Base-by-base conservation (phyloP, 805 yeast species). In the Scheffersomyces ergatensis region DNA sequence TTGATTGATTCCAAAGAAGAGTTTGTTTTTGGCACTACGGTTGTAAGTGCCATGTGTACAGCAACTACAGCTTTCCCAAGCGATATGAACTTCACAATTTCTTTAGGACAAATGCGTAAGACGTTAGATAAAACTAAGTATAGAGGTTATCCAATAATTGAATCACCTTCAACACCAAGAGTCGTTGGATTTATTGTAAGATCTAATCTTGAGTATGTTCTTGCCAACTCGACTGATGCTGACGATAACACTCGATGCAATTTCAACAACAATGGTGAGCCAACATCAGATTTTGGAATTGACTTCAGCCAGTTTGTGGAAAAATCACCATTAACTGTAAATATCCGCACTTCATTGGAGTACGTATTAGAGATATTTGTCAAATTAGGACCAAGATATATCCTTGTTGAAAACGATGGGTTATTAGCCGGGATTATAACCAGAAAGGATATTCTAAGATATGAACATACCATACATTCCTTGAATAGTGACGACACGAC, bases 391-490 rank as follows among this genome's bases (percentile, higher is more conserved):
- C 96, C 97, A 7, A 70, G 85, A 33, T 75, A 82, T 21, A 72
- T 93, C 1, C 69, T 84, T 32, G 83, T 87, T 2, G 84, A 82
- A 40, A 72, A 78, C 8, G 62, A 73, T 23, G 93, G 90, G 1
- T 46, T 56, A 2, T 55, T 88, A 14, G 72, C 72, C 13, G 99
- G 99, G 0, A 55, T 88, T n/a, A 65, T 95, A 1, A 88, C 96
- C 0, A 74, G 90, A 42, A 93, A 93, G 54, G 98, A 90, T 55
- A 69, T 92, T 14, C 61, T 90, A 38, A 71, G 82, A 45, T 88
- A 77, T 51, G 85, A 82, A 48, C 55, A 63, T 42, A 63, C 69
- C 9, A 44, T 47, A n/a, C 66, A 64, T 39, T 54, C 56, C 26
- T 32, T 49, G n/a, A 45, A 55, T 18, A 39, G 44, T 12, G 45